phyloP scores from a whole-genome alignment of 176 grass and related monocot genomes.

The Lolium rigidum region DNA sequence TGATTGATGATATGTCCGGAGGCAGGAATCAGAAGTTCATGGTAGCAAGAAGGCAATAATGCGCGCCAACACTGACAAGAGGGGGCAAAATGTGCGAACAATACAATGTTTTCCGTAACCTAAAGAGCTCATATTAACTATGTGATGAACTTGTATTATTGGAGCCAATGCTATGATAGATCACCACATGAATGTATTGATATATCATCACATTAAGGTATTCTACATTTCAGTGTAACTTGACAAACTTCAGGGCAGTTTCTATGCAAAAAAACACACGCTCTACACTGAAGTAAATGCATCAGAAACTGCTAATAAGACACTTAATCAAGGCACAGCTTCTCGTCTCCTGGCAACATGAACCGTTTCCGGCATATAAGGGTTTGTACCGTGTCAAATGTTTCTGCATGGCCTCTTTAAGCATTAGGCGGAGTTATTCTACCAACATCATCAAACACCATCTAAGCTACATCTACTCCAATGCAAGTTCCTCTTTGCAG shows the following conservation, averaged over 20 bases:
- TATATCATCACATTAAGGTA: conserved; percentile 7
- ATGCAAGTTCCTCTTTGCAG: neutral
- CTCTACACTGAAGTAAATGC: neutral
- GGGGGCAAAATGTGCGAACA: neutral
- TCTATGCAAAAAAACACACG: conserved; percentile 16
- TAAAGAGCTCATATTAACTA: neutral
- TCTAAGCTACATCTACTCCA: neutral
- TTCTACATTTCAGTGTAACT: neutral
- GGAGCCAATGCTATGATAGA: neutral
- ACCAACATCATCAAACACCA: neutral
- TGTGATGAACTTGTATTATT: neutral
- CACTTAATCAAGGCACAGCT: neutral
- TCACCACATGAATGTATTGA: neutral
- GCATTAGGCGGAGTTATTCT: neutral
- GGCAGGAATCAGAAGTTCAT: neutral
- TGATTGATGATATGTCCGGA: neutral
- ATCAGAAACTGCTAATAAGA: conserved; percentile 7
- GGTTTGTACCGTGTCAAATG: neutral
- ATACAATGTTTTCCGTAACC: neutral
- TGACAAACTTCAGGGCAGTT: neutral
- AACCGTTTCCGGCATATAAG: neutral
- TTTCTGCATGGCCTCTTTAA: neutral
- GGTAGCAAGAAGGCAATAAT: neutral
- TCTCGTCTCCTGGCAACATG: conserved; percentile 14
- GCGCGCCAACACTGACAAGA: neutral